phyloP scores from a whole-genome alignment of 306 rosid species.

The Crotalaria pallida region DNA sequence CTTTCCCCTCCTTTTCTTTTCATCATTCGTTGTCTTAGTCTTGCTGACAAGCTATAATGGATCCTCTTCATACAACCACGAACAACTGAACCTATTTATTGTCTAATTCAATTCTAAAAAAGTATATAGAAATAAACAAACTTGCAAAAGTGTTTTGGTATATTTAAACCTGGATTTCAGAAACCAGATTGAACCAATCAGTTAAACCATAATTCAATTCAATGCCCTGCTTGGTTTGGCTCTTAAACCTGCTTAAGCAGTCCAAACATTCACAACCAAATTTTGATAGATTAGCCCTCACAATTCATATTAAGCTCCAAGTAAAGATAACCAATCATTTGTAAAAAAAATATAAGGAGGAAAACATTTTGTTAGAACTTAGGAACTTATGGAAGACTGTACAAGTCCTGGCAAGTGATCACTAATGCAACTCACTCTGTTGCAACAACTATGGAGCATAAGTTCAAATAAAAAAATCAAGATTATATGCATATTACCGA shows the following conservation, averaged over 20 bases:
- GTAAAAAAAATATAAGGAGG: neutral
- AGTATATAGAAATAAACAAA: neutral
- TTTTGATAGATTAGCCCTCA: neutral
- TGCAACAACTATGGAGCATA: conserved; percentile 3
- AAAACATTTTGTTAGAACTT: neutral
- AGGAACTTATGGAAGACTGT: conserved; percentile 6
- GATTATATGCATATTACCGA: conserved; percentile 44
- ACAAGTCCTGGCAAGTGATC: neutral
- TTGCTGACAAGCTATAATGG: neutral
- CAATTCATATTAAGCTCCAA: neutral
- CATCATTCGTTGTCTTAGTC: neutral
- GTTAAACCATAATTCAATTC: neutral
- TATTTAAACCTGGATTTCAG: neutral
- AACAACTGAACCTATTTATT: neutral
- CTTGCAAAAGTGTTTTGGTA: neutral
- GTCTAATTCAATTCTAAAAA: neutral
- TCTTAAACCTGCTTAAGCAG: conserved; percentile 2
- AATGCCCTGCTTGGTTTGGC: neutral
- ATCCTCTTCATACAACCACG: neutral
- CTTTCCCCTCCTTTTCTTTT: neutral
- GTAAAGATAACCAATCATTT: neutral
- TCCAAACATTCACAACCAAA: neutral
- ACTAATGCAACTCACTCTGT: neutral
- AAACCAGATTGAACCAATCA: neutral
- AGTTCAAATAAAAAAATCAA: neutral